Evolutionary conservation across 306 rosid species (phyloP), one percentile per base, ranked within the genome.

Genomic region (Lotus japonicus): DNA sequence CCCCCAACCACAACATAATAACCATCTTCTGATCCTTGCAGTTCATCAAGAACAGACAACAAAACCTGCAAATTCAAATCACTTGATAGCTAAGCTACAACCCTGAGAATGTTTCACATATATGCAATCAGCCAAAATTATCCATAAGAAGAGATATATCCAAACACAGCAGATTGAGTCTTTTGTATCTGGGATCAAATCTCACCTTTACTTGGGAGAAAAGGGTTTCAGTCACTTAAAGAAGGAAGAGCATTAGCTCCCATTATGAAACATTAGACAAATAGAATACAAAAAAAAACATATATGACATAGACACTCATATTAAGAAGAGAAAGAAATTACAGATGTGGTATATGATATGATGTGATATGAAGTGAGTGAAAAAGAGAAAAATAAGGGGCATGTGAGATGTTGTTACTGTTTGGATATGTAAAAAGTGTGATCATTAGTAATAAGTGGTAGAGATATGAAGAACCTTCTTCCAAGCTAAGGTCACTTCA

Each of bases 1-100:
- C 97, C 99, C 65, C 92, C 99, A 71, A 94, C 98, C 75, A 94
- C 98, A 79, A 94, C 97, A 80, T 94, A 94, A 55, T 86, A 90
- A 16, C 98, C 98, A 78, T 88, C 88, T 72, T 45, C 21, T 48
- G 80, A 82, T 71, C 89, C 90, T 76, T 94, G 51, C 46, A 83
- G 74, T 41, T 94, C 90, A 79, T 88, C 92, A 73, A 88, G 78
- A 59, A 53, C 96, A 2, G 98, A 88, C 50, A 94, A 81, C 72
- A 94, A 81, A 28, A 94, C 97, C 98, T 94, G 58, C 26, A 68
- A 15, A 60, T 12, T 44, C 46, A 66, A 72, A 68, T 57, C 15
- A 41, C 12, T 60, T 46, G 23, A 12, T 39, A 55, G 38, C 23
- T 17, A 17, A 71, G 46, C 23, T 35, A 56, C 61, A 72, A 55